Conservation (phyloP, 2,329 filamentous ascomycete species). For the Fusarium hostae region DNA sequence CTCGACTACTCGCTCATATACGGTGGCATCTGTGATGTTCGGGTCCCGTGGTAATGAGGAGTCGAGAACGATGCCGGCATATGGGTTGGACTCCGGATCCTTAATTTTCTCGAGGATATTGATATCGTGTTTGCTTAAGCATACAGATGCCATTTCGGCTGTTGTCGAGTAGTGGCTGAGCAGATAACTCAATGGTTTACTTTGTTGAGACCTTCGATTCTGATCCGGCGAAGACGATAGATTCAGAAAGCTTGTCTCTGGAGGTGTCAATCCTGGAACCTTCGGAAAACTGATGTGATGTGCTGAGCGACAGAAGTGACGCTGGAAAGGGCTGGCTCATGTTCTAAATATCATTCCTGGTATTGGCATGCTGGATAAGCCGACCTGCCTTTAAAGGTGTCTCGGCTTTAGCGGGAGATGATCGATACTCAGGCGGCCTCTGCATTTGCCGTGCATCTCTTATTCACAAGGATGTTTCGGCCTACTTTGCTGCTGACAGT, state of each 20-base stretch:
- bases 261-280: conserved; percentile 9
- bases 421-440: conserved; percentile 10
- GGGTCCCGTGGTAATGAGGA: conserved; percentile 66
- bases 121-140: conserved; percentile 68
- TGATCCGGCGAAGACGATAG: not conserved
- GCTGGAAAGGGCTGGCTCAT: conserved; percentile 7
- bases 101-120: conserved; percentile 74
- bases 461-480: conserved; percentile 21
- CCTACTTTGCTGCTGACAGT: conserved; percentile 31
- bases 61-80: conserved; percentile 65
- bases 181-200: not conserved
- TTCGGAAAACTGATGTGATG: conserved; percentile 4
- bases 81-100: conserved; percentile 71
- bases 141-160: conserved; percentile 57
- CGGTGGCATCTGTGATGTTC: conserved; percentile 60
- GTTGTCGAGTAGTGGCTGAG: conserved; percentile 6
- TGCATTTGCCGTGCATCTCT: conserved; percentile 20
- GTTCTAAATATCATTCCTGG: conserved; percentile 32
- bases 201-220: not conserved
- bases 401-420: conserved; percentile 37
- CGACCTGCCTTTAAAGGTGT: conserved; percentile 8
- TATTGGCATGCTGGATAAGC: conserved; percentile 23
- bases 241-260: not conserved
- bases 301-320: conserved; percentile 18
- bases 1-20: conserved; percentile 63